A percentile compares a stretch with the other conserved stretches of the same genome.
These are phyloP conservation scores for Penicillium fimorum DNA, from an alignment of 495 filamentous ascomycete genomes.

Conservation along the genomic window DNA sequence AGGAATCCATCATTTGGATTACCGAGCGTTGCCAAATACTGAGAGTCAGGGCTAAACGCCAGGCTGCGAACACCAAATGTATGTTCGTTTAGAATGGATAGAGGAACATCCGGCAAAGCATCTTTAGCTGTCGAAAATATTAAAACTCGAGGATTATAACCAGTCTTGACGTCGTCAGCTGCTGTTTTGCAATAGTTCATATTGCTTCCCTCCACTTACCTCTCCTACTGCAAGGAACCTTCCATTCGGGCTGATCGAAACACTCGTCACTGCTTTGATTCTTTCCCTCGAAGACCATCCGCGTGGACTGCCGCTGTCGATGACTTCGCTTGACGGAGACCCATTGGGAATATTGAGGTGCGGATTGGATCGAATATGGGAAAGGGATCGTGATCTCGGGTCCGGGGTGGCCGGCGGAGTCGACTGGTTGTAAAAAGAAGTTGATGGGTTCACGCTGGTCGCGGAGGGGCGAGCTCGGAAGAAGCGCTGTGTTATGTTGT, in stretches of 20 bases:
- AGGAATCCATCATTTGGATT: slow-evolving; percentile 90
- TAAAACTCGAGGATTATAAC: slow-evolving; percentile 87
- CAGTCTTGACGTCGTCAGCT: slow-evolving; percentile 54
- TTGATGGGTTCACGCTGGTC: slow-evolving; percentile 58
- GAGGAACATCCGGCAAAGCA: slow-evolving; percentile 71
- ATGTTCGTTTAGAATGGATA: slow-evolving; percentile 86
- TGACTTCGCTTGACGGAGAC: slow-evolving; percentile 45
- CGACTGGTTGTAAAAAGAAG: slow-evolving; percentile 58
- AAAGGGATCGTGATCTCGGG: slow-evolving; percentile 34
- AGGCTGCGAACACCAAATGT: slow-evolving; percentile 84
- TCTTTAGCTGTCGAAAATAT: slow-evolving; percentile 80
- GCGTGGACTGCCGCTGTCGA: slow-evolving; percentile 63
- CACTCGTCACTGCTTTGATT: slow-evolving; percentile 93
- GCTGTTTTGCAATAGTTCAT: slow-evolving; percentile 12
- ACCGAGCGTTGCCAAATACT: slow-evolving; percentile 84
- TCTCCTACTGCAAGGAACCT: slow-evolving; percentile 89
- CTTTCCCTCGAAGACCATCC: slow-evolving; percentile 84
- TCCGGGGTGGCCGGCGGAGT: slow-evolving; percentile 55
- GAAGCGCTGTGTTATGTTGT: slow-evolving; percentile 76
- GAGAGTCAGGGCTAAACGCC: slow-evolving; percentile 84
- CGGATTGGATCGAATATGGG: slow-evolving; percentile 31
- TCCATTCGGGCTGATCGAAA: slow-evolving; percentile 87
- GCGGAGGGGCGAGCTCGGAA: slow-evolving; percentile 84
- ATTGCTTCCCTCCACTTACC: slow-evolving; percentile 40
- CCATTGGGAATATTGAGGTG: slow-evolving; percentile 30